Evolutionary conservation across 176 grass and related monocot species (phyloP), one percentile per base, ranked within the genome.

Genomic region (Elaeis guineensis): DNA sequence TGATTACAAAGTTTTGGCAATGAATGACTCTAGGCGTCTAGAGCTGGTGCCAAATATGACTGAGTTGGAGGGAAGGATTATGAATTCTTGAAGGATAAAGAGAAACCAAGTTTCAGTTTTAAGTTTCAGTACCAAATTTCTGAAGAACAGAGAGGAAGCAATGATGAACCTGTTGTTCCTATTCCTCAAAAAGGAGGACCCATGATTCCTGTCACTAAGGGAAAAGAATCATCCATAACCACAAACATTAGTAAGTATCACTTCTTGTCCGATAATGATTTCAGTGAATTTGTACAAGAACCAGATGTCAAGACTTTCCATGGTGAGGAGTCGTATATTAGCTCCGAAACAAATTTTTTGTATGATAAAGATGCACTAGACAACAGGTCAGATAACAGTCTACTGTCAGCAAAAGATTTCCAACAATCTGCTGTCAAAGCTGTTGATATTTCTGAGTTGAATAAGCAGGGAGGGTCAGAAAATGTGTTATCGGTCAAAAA

Each of bases 191-290:
- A 44, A 3, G 12, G 72, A 70, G 70, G 52, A 23, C 17, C 49
- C 14, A 12, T 44, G 1, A 0, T 58, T 25, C 20, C 60, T 16
- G 25, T 19, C 8, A 49, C 6, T 5, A 26, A 72, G 26, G 52
- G 32, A 2, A 69, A 70, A 25, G 59, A 69, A 55, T 44, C 32
- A 57, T 48, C 54, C 15, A n/a, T 17, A 56, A 20, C 49, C 7
- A 21, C 87, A 3, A 82, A 24, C 53, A 71, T 75, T 51, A 78
- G 83, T 26, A 88, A 79, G 57, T 98, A 89, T 63, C 62, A 50
- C 28, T 77, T 89, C 75, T 35, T 78, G 18, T 74, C 93, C 5
- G 87, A 85, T 54, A 83, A 79, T 17, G 79, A 91, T 73, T 90
- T 91, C 61, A 72, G 72, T 1, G 83, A 78, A 1, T 85, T 91